A percentile compares a stretch with the other conserved stretches of the same genome.
These are phyloP conservation scores for Salvia hispanica DNA, from an alignment of 257 asterid species.

Conservation along the genomic window DNA sequence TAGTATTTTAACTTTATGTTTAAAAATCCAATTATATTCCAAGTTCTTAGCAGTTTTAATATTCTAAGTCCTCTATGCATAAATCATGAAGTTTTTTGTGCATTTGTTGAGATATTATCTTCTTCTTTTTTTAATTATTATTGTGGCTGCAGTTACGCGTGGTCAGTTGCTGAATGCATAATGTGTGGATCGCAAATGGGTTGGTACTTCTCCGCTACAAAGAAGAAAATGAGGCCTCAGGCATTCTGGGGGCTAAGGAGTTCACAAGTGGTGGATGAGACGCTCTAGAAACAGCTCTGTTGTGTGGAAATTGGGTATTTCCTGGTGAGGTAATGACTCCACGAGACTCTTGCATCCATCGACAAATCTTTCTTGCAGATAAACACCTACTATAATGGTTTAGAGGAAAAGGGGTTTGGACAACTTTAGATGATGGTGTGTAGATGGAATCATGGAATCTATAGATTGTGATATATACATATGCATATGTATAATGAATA, in stretches of 20 bases:
- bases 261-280: constrained; percentile 74
- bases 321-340: constrained; percentile 20
- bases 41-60: neutral
- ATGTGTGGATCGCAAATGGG: constrained; percentile 82
- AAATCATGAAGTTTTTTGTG: neutral
- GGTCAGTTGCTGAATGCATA: constrained; percentile 85
- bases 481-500: neutral
- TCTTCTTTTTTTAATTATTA: neutral
- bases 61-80: neutral
- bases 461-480: neutral
- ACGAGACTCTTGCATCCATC: neutral
- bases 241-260: constrained; percentile 94
- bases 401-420: neutral
- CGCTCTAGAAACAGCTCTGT: constrained; percentile 35
- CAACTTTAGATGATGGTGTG: constrained; percentile 5
- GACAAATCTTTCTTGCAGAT: neutral
- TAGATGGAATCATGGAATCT: constrained; percentile 2
- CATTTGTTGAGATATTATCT: constrained; percentile 11
- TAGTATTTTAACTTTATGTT: neutral
- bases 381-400: neutral
- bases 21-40: too few species aligned
- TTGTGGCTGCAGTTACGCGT: constrained; percentile 67
- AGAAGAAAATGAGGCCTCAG: constrained; percentile 62
- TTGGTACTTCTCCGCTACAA: constrained; percentile 81
- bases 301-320: neutral